These are phyloP conservation scores for Globisporangium takayamanum DNA, from an alignment of 352 stramenopile genomes.

Conservation along the genomic window DNA sequence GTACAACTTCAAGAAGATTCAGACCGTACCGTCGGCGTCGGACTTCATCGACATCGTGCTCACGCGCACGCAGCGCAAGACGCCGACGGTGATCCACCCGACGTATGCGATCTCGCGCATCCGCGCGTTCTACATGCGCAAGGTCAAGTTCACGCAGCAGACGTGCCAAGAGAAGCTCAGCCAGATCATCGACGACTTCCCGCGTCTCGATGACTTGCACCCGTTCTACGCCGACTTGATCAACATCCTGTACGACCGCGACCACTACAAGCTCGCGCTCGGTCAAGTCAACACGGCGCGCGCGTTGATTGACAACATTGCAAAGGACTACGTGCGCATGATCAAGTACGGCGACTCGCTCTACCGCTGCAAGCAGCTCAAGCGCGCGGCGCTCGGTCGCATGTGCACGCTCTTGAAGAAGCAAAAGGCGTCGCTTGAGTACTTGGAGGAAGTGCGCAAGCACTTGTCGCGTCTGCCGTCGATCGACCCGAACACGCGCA, in stretches of 20 bases:
- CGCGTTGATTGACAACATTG: constrained; percentile 96
- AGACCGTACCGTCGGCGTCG: constrained; percentile 92
- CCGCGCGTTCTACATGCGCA: constrained; percentile 95
- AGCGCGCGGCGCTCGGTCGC: constrained; percentile 97
- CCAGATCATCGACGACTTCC: constrained; percentile 98
- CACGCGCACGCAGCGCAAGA: constrained; percentile 98
- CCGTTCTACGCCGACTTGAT: constrained; percentile 99
- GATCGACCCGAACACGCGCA: constrained; percentile 98
- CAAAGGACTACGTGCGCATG: constrained; percentile 98
- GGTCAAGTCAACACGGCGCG: constrained; percentile 99
- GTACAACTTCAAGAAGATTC: constrained; percentile 99
- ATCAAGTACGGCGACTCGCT: constrained; percentile 99
- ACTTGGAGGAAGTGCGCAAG: constrained; percentile 96
- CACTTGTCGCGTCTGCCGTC: constrained; percentile 98
- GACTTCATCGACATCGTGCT: constrained; percentile 99
- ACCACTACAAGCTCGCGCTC: constrained; percentile 99
- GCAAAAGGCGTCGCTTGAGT: constrained; percentile 97
- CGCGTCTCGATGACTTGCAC: constrained; percentile 96
- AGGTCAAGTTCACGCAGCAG: constrained; percentile 99
- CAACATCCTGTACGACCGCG: constrained; percentile 99
- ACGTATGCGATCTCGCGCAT: constrained; percentile 97
- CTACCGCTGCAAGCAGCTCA: constrained; percentile 99
- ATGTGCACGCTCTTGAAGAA: constrained; percentile 99
- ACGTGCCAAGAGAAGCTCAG: constrained; percentile 97
- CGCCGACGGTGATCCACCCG: constrained; percentile 98